Evolutionary conservation across 1,284 basidiomycete genomes (phyloP).

Genomic region (Erythrobasidium hasegawianum): DNA sequence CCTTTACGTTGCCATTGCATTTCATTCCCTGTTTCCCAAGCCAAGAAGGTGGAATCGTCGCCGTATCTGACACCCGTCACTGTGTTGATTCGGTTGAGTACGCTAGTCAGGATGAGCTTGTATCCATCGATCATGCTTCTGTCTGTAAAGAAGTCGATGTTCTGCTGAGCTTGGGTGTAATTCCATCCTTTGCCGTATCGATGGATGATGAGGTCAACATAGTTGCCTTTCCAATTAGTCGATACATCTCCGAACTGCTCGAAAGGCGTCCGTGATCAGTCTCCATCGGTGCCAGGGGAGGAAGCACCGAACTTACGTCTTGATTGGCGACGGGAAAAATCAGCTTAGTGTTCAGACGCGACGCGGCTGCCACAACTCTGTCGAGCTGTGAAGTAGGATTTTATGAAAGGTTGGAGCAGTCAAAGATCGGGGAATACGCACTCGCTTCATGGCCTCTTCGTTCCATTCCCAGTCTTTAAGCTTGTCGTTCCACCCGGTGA

Average conservation of each 20-base stretch:
- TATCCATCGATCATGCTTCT: slow-evolving; percentile 24
- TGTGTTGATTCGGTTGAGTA: slow-evolving; percentile 45
- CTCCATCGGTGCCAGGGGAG: not conserved
- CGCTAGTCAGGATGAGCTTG: slow-evolving; percentile 44
- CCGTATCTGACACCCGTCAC: slow-evolving; percentile 45
- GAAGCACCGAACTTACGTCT: slow-evolving; percentile 35
- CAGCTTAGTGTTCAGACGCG: slow-evolving; percentile 31
- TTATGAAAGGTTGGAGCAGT: not conserved
- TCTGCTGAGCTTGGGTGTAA: slow-evolving; percentile 11
- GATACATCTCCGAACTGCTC: slow-evolving; percentile 27
- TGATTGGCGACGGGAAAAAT: slow-evolving; percentile 44
- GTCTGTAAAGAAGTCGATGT: slow-evolving; percentile 25
- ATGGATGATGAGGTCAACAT: slow-evolving; percentile 29
- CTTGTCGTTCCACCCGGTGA: not conserved
- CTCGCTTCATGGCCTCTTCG: not conserved
- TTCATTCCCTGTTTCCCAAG: slow-evolving; percentile 47
- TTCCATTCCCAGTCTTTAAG: not conserved
- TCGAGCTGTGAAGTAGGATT: not conserved
- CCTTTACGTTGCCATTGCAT: slow-evolving; percentile 34
- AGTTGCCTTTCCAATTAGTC: slow-evolving; percentile 35
- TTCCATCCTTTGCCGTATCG: slow-evolving; percentile 36
- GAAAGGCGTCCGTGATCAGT: slow-evolving; percentile 5
- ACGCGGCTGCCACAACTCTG: not conserved
- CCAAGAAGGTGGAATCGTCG: slow-evolving; percentile 47
- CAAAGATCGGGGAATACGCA: not conserved